Conservation (phyloP, 805 yeast species). For the Nakazawaea anatomiae region DNA sequence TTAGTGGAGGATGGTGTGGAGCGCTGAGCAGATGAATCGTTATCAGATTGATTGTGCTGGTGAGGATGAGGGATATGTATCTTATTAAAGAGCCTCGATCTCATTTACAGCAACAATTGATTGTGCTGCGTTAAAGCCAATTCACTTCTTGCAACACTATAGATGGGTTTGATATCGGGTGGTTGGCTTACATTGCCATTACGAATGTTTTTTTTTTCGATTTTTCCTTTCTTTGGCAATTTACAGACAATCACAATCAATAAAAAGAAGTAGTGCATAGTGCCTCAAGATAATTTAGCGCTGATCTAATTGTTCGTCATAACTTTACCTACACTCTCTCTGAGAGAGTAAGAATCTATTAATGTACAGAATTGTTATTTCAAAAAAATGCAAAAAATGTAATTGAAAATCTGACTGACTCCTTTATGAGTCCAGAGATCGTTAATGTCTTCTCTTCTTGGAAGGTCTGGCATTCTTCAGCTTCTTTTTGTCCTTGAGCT, state of each 20-base stretch:
- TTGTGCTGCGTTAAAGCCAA: not conserved
- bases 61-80: slow-evolving; percentile 2
- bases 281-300: no score
- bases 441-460: slow-evolving; percentile 28
- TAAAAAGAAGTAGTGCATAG: no score
- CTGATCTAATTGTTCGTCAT: no score
- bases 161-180: not conserved
- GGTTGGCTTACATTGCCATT: not conserved
- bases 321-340: no score
- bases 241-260: no score
- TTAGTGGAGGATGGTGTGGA: not conserved
- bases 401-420: no score
- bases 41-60: not conserved
- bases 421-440: not conserved
- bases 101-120: not conserved
- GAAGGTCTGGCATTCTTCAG: slow-evolving; percentile 84
- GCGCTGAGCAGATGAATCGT: not conserved
- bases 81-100: slow-evolving; percentile 7
- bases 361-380: no score
- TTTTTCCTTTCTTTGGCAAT: not conserved
- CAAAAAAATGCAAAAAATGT: no score
- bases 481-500: slow-evolving; percentile 58
- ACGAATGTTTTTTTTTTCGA: not conserved
- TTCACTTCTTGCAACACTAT: not conserved
- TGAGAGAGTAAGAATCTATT: no score